Base-by-base conservation (phyloP, 176 grass and related monocot genomes). In the Avena atlantica region DNA sequence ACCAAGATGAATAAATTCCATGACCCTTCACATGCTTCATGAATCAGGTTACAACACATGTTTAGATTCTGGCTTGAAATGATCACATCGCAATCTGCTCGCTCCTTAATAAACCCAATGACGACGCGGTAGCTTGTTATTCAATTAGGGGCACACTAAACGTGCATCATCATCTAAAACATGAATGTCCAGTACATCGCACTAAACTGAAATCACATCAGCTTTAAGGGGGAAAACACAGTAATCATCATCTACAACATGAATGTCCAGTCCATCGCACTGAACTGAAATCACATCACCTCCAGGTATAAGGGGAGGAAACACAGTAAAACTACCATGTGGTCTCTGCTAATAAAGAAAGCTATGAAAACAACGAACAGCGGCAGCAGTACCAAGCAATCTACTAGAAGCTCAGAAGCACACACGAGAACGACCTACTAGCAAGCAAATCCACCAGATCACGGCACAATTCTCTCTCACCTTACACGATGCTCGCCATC, bases 401-500 rank as follows among this genome's bases (percentile, higher is more conserved):
- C 29, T 47, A 83, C 29, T 47, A 79, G 53, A 83, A 83, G 19
- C 44, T 75, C 37, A 40, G 14, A 59, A 52, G 9, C 55, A 65
- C n/a, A n/a, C 6, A 34, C 3, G 9, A 25, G 64, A 47, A 20
- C 14, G 10, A 45, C 1, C 8, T 66, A 27, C 8, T 66, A 27
- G 34, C 6, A 45, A 55, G 45, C 12, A 74, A 63, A 58, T 52
- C 24, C 40, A 67, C 15, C 19, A 58, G 85, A 65, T 48, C 17
- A 65, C 2, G 1, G 3, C 5, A 44, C 56, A 89, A 34, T 44
- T 68, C 12, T 14, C 42, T 2, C 83, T 64, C 89, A 96, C 94
- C 97, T 90, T 72, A 99, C 97, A 62, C 97, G 94, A 79, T 99
- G 94, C 53, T 64, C n/a, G 9, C 94, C 92, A 2, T 99, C 94